These are phyloP conservation scores for Tylopilus felleus DNA, from an alignment of 768 basidiomycete genomes.

Conservation along the genomic window DNA sequence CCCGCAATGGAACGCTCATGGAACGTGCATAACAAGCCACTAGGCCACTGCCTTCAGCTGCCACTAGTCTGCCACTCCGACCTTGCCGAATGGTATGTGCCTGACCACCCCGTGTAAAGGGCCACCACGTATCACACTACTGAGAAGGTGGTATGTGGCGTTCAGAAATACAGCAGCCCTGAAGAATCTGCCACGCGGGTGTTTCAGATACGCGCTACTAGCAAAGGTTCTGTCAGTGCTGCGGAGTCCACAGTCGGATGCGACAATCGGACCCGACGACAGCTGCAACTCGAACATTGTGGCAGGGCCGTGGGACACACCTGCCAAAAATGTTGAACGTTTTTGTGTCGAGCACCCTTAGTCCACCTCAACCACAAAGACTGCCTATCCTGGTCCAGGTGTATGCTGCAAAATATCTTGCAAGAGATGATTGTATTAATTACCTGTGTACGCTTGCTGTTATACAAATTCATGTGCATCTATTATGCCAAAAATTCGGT, in stretches of 20 bases:
- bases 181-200: neutral
- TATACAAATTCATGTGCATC: slow-evolving; percentile 8
- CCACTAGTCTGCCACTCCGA: no score
- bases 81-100: no score
- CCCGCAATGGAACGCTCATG: neutral
- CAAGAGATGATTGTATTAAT: neutral
- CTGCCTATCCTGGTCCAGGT: neutral
- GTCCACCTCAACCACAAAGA: neutral
- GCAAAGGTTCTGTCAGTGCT: no score
- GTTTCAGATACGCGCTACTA: neutral
- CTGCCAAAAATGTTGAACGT: neutral
- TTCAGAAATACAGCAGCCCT: neutral
- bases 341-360: no score
- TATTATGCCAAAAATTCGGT: slow-evolving; percentile 2
- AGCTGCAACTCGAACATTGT: neutral
- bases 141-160: no score
- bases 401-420: neutral
- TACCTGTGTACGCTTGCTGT: slow-evolving; percentile 3
- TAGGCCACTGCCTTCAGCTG: no score
- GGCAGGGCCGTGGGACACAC: neutral
- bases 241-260: no score
- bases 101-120: no score
- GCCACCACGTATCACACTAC: no score
- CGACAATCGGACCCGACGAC: neutral
- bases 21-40: no score